These are phyloP conservation scores for Beta vulgaris DNA, from an alignment of 148 eudicot genomes.

Conservation along the genomic window DNA sequence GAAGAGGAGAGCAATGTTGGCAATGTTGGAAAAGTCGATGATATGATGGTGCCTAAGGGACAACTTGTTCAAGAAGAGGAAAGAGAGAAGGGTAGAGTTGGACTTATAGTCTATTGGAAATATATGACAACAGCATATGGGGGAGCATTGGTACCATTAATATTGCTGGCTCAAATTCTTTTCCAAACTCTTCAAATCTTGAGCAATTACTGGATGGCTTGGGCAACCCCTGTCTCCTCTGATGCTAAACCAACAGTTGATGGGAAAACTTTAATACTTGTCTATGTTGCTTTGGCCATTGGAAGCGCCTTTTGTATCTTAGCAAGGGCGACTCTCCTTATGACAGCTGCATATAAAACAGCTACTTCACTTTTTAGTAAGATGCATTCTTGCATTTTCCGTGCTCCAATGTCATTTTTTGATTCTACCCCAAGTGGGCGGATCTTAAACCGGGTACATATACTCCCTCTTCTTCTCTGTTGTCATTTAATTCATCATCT, in stretches of 20 bases:
- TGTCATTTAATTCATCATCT: neutral
- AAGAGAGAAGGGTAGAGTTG: constrained; percentile 45
- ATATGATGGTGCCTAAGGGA: constrained; percentile 11
- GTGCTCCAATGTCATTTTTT: constrained; percentile 57
- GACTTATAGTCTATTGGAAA: constrained; percentile 40
- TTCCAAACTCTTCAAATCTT: constrained; percentile 42
- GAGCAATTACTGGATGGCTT: constrained; percentile 53
- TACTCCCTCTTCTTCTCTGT: neutral
- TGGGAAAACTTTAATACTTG: constrained; percentile 28
- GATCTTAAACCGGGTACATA: constrained; percentile 45
- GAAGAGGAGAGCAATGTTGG: constrained; percentile 11
- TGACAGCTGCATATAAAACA: constrained; percentile 33
- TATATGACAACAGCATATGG: constrained; percentile 40
- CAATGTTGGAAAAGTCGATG: neutral
- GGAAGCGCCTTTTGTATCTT: constrained; percentile 38
- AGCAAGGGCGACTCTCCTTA: constrained; percentile 24
- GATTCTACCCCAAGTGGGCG: constrained; percentile 56
- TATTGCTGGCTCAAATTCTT: constrained; percentile 32
- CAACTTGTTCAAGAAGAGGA: constrained; percentile 53
- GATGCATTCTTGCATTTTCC: constrained; percentile 45
- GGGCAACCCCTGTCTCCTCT: constrained; percentile 44
- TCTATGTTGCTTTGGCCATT: constrained; percentile 35
- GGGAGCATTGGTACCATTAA: constrained; percentile 45
- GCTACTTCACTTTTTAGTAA: constrained; percentile 42
- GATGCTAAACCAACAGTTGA: constrained; percentile 22